Evolutionary conservation across 306 rosid genomes (phyloP), one percentile per base, ranked within the genome.

Genomic region (Luffa acutangula): DNA sequence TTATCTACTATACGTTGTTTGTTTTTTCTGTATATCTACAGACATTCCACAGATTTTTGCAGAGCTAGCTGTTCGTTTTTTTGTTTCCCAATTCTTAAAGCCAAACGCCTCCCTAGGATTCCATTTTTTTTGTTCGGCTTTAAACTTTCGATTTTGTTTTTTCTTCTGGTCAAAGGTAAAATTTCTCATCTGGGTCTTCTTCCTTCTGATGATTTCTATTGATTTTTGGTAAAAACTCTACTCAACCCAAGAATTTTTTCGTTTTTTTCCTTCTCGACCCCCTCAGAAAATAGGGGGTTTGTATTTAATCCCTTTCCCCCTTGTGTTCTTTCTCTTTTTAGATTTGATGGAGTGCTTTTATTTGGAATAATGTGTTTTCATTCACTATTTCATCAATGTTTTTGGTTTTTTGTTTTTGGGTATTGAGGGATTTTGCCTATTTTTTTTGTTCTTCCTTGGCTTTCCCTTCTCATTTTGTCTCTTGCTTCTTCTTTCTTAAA

Each of bases 361-460:
- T 81, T 77, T 67, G 51, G 72, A 80, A 75, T 39, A 34, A 53
- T 56, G 70, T 74, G 51, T 15, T 62, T 81, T 74, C 71, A 56
- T 34, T 76, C 63, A 87, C 89, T 89, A 96, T 91, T 91, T 81
- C 87, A 89, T 93, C 78, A 79, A 66, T 58, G 78, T 57, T 77
- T 66, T 78, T 70, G 25, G 41, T 42, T 60, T 78, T 60, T 67
- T 33, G 18, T 20, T 69, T 33, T 7, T 46, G 42, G 43, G 45
- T 5, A 74, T 74, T 17, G 53, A 77, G 62, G 25, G 51, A 58
- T 77, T 58, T 77, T 21, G 17, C 57, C 20, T 3, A 2, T 72
- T 72, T 49, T 25, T 14, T 12, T 25, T 25, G 20, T 72, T 6
- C 11, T 45, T 43, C 33, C 20, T 48, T 15, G 5, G 7, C 20